phyloP scores from a whole-genome alignment of 768 basidiomycete species.

The Hygrocybe punicea region DNA sequence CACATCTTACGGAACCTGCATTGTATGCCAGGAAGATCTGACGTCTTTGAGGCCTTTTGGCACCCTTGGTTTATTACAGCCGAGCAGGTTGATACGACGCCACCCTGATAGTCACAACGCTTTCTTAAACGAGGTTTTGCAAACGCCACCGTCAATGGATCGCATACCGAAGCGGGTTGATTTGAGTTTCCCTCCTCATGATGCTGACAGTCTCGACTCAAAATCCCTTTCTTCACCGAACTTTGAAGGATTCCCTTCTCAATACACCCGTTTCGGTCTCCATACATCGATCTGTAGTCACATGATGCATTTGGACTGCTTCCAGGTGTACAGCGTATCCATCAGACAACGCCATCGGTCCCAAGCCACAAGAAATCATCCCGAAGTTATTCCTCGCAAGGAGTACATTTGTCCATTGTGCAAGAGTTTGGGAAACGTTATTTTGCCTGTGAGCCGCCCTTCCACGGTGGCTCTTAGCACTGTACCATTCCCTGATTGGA shows the following conservation, averaged over 20 bases:
- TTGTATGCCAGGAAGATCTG: slow-evolving; percentile 96
- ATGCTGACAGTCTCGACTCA: slow-evolving; percentile 48
- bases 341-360: slow-evolving; percentile 83
- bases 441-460: slow-evolving; percentile 73
- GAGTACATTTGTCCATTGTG: slow-evolving; percentile 97
- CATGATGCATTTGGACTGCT: slow-evolving; percentile 96
- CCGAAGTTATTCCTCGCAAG: slow-evolving; percentile 87
- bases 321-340: slow-evolving; percentile 83
- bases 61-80: slow-evolving; percentile 80
- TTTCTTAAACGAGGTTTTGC: slow-evolving; percentile 71
- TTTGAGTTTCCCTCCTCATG: slow-evolving; percentile 47
- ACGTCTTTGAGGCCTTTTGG: slow-evolving; percentile 74
- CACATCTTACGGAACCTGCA: slow-evolving; percentile 84
- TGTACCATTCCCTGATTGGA: slow-evolving; percentile 81
- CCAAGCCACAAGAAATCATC: slow-evolving; percentile 89
- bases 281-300: slow-evolving; percentile 89
- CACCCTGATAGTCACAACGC: slow-evolving; percentile 65
- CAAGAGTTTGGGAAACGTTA: slow-evolving; percentile 92
- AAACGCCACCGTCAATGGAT: slow-evolving; percentile 65
- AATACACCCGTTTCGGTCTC: slow-evolving; percentile 78
- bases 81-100: slow-evolving; percentile 77
- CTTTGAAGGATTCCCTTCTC: slow-evolving; percentile 71
- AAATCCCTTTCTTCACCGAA: slow-evolving; percentile 43
- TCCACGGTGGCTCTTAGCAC: slow-evolving; percentile 49
- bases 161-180: slow-evolving; percentile 31